Evolutionary conservation across 208 protist species (phyloP), one percentile per base, ranked within the genome.

Genomic region (Wallacemonas sp.): DNA sequence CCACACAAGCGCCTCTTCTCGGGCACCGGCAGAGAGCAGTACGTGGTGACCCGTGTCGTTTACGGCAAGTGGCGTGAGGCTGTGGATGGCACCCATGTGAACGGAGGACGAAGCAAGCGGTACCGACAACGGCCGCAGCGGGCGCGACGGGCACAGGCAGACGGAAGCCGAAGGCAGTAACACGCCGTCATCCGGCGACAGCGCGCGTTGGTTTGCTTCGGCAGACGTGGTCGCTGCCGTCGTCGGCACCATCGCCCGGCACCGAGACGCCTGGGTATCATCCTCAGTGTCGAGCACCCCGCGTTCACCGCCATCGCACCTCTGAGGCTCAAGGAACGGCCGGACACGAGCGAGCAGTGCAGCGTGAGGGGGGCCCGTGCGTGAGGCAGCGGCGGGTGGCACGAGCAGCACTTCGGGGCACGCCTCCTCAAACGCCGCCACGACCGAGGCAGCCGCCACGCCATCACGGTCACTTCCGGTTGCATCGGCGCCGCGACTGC

Each of bases 71-170:
- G 39, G 44, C 15, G 69, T 52, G 32, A 50, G 33, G 44, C 67
- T 73, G 71, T 92, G 83, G 68, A 92, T 79, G 22, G 64, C 85
- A 17, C 81, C 81, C 39, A 50, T 73, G 64, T 92, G 85, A 0
- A 37, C 62, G 6, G 41, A 60, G 27, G 42, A 32, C 22, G 77
- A 66, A 54, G 73, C 70, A 19, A 76, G 76, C 13, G 77, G 55
- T 1, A 57, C 59, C 5, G 78, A 78, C 13, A 76, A 59, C 15
- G 84, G 80, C 4, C 68, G 65, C 26, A 89, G 67, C n/a, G 45
- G 38, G 9, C 24, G 21, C 15, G 30, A n/a, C 1, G 52, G 5
- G 38, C 50, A 42, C 10, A 22, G 34, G n/a, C 55, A 62, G 17
- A 48, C 9, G 26, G 30, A 15, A 37, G n/a, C 13, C 13, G 50